Percentiles rank a stretch among this genome's conserved stretches.
Evolutionary conservation across 2,329 filamentous ascomycete species (phyloP).

Genomic region (Trichophyton rubrum): DNA sequence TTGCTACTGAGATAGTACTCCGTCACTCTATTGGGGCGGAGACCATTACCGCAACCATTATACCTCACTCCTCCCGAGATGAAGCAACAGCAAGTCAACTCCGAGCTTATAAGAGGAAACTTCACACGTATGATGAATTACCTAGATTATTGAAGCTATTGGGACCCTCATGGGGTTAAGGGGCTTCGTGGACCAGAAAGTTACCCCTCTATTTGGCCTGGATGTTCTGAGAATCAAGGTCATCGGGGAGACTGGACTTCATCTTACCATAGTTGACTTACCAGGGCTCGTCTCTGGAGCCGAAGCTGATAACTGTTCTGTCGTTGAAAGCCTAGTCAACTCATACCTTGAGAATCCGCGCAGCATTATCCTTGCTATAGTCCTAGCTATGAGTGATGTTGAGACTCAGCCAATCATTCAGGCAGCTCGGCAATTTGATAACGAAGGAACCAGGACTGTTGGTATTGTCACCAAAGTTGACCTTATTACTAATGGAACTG

Average conservation of each 20-base stretch:
- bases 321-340: conserved; percentile 30
- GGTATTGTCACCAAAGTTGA: conserved; percentile 50
- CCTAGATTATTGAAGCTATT: conserved; percentile 5
- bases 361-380: conserved; percentile 33
- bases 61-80: conserved; percentile 13
- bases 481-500: conserved; percentile 19
- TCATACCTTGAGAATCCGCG: conserved; percentile 30
- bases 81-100: background rate
- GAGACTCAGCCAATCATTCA: conserved; percentile 37
- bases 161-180: conserved; percentile 3
- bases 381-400: conserved; percentile 35
- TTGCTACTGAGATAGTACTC: conserved; percentile 32
- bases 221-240: conserved; percentile 35
- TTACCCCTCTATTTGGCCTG: background rate
- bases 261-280: conserved; percentile 35
- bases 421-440: conserved; percentile 28
- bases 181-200: background rate
- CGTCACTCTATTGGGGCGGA: conserved; percentile 15
- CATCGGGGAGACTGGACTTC: conserved; percentile 27
- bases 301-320: conserved; percentile 22
- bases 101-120: background rate
- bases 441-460: conserved; percentile 28
- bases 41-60: conserved; percentile 21
- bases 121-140: conserved; percentile 4
- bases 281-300: conserved; percentile 34